A percentile compares a stretch with the other conserved stretches of the same genome.
phyloP scores from a whole-genome alignment of 805 yeast species.

The Naumovozyma baii region DNA sequence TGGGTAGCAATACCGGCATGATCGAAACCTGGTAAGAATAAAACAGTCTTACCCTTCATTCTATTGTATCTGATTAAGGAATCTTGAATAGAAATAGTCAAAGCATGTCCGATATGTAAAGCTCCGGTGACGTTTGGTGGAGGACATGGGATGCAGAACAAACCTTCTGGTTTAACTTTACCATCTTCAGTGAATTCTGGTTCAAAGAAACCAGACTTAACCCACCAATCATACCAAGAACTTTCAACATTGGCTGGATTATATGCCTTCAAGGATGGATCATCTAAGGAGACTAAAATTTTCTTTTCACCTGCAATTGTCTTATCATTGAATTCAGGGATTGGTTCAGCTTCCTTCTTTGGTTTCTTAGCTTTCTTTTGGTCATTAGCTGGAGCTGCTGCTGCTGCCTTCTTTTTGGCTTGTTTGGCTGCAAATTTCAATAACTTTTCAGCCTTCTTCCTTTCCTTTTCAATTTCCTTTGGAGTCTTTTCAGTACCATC shows the following conservation, averaged over 20 bases:
- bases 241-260: slow-evolving; percentile 88
- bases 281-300: slow-evolving; percentile 73
- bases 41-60: slow-evolving; percentile 92
- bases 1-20: slow-evolving; percentile 99
- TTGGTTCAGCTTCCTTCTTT: slow-evolving; percentile 57
- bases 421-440: slow-evolving; percentile 80
- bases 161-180: slow-evolving; percentile 67
- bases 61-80: slow-evolving; percentile 86
- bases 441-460: slow-evolving; percentile 78
- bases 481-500: slow-evolving; percentile 53
- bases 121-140: slow-evolving; percentile 99
- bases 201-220: slow-evolving; percentile 71
- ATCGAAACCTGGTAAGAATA: slow-evolving; percentile 93
- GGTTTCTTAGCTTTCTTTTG: slow-evolving; percentile 46
- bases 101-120: slow-evolving; percentile 95
- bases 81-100: slow-evolving; percentile 92
- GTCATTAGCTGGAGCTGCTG: slow-evolving; percentile 46
- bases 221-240: slow-evolving; percentile 99
- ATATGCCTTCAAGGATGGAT: slow-evolving; percentile 89
- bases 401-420: slow-evolving; percentile 45
- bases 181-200: slow-evolving; percentile 79
- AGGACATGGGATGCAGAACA: slow-evolving; percentile 91
- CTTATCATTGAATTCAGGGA: slow-evolving; percentile 76
- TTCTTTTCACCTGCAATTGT: slow-evolving; percentile 91
- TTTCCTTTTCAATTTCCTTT: slow-evolving; percentile 77